Percentiles rank a stretch among this genome's conserved stretches.
Conservation (phyloP, 2,329 filamentous ascomycete species). For the Pestalotiopsis sp. region DNA sequence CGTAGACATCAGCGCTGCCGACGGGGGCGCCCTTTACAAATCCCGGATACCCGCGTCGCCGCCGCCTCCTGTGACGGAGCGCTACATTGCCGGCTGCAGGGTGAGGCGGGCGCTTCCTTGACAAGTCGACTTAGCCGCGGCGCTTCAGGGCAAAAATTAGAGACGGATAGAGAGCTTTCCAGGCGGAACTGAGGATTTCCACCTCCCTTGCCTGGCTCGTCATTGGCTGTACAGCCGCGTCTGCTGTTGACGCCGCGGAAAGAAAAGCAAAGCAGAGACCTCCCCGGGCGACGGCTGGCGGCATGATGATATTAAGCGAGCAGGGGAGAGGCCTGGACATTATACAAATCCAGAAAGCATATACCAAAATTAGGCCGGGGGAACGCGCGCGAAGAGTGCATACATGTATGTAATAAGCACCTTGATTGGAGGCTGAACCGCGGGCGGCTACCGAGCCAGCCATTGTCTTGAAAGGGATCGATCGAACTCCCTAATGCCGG, state of each 20-base stretch:
- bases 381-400: not conserved
- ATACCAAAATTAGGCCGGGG: not conserved
- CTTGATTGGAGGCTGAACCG: conserved; percentile 10
- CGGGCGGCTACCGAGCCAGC: not conserved
- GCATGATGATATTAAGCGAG: not conserved
- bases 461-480: not conserved
- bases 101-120: too few relatives aligned
- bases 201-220: not conserved
- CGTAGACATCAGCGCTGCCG: too few relatives aligned
- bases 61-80: too few relatives aligned
- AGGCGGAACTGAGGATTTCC: not conserved
- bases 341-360: not conserved
- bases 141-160: too few relatives aligned
- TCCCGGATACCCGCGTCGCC: too few relatives aligned
- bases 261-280: not conserved
- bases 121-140: too few relatives aligned
- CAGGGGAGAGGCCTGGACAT: not conserved
- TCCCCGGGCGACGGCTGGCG: not conserved
- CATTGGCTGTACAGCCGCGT: not conserved
- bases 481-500: not conserved
- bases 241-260: too few relatives aligned
- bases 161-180: not conserved
- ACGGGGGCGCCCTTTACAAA: too few relatives aligned
- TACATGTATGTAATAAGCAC: conserved; percentile 1
- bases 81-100: too few relatives aligned